A percentile compares a stretch with the other conserved stretches of the same genome.
Conservation (phyloP, 192 early-diverging fungal species). For the Backusella tarrabulga region DNA sequence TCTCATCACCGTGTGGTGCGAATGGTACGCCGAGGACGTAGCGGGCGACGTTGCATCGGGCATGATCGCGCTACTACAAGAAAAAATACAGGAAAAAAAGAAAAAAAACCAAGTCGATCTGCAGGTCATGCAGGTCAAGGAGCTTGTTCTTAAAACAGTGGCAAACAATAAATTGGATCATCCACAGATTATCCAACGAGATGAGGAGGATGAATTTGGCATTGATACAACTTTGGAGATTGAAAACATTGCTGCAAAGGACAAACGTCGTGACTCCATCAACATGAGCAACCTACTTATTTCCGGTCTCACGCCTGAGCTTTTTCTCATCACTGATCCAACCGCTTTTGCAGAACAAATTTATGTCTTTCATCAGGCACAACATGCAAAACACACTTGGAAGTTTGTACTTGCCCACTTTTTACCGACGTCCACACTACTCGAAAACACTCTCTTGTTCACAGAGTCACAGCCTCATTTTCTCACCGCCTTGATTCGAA, state of each 20-base stretch:
- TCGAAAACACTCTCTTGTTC: constrained; percentile 41
- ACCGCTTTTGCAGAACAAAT: constrained; percentile 65
- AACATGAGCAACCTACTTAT: constrained; percentile 44
- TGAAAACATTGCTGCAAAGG: constrained; percentile 24
- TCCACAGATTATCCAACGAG: background rate
- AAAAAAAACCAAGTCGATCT: background rate
- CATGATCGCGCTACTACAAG: constrained; percentile 26
- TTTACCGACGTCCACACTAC: constrained; percentile 21
- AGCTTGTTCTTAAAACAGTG: constrained; percentile 7
- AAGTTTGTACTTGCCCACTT: background rate
- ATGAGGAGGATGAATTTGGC: background rate
- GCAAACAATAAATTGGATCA: background rate
- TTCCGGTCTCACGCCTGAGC: constrained; percentile 58
- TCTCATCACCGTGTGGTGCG: constrained; percentile 31
- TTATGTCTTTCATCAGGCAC: constrained; percentile 59
- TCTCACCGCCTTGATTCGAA: constrained; percentile 60
- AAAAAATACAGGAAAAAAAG: background rate
- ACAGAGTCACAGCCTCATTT: constrained; percentile 66
- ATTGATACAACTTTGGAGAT: constrained; percentile 8
- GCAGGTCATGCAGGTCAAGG: background rate
- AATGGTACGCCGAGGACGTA: constrained; percentile 21
- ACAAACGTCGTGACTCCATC: background rate
- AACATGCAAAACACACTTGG: constrained; percentile 16
- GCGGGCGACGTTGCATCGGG: constrained; percentile 24
- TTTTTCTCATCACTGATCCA: constrained; percentile 61